phyloP scores from a whole-genome alignment of 129 eudicot species.

The Artemisia tridentata region DNA sequence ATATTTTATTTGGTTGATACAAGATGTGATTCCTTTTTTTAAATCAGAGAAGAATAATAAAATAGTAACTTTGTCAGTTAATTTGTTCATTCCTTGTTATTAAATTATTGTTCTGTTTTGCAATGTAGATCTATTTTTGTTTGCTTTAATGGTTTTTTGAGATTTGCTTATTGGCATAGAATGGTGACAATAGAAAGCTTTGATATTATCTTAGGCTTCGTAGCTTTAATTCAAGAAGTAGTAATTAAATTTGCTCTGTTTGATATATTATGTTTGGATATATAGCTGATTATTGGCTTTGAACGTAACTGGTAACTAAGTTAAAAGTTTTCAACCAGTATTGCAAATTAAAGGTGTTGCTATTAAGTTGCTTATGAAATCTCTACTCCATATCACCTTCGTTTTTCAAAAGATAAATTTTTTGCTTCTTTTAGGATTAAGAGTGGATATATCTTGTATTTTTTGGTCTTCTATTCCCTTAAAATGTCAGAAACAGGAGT shows the following conservation, averaged over 20 bases:
- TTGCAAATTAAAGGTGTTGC: background rate
- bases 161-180: background rate
- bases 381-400: background rate
- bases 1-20: constrained; percentile 25
- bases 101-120: constrained; percentile 7
- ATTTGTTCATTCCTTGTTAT: constrained; percentile 17
- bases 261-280: background rate
- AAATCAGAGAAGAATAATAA: constrained; percentile 12
- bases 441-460: background rate
- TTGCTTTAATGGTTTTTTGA: background rate
- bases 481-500: background rate
- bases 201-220: background rate
- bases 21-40: constrained; percentile 23
- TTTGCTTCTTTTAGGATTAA: constrained; percentile 12
- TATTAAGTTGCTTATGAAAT: background rate
- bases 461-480: background rate
- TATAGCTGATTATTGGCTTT: background rate
- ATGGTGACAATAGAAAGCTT: background rate
- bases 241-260: background rate
- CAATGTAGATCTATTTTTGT: constrained; percentile 23
- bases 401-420: constrained; percentile 1
- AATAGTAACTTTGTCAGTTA: constrained; percentile 15
- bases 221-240: background rate
- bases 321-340: background rate
- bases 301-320: constrained; percentile 13